Percentiles rank a stretch among this genome's conserved stretches.
phyloP scores from a whole-genome alignment of 495 filamentous ascomycete genomes.

The Astrocystis sublimbata region DNA sequence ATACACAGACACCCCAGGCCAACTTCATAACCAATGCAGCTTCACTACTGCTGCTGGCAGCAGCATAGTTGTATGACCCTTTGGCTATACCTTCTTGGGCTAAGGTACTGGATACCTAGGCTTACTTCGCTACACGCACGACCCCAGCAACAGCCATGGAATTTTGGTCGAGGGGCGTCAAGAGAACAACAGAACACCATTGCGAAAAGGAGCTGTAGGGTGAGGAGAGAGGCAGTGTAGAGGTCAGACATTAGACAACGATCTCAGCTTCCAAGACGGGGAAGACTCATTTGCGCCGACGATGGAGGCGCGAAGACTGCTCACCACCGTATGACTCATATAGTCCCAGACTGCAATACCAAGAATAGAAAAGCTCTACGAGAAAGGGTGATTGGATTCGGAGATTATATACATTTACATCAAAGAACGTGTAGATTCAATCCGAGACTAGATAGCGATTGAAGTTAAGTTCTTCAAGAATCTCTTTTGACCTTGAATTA shows the following conservation, averaged over 20 bases:
- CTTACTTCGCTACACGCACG: too few species aligned
- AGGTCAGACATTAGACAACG: too few species aligned
- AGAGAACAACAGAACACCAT: too few species aligned
- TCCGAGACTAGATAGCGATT: too few species aligned
- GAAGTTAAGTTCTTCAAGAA: too few species aligned
- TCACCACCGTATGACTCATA: conserved; percentile 14
- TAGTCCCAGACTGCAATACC: not conserved
- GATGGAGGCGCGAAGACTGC: not conserved
- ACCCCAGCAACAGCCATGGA: too few species aligned
- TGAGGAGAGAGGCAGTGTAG: too few species aligned
- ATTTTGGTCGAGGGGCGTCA: too few species aligned
- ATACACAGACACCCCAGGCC: not conserved
- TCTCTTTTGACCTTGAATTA: not conserved
- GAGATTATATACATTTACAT: too few species aligned
- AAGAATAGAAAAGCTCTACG: not conserved
- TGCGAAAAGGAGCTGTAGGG: too few species aligned
- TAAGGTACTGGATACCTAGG: too few species aligned
- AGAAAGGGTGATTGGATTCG: not conserved
- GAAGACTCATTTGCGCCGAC: conserved; percentile 2
- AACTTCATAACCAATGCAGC: not conserved
- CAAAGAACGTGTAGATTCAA: too few species aligned
- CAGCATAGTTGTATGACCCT: not conserved
- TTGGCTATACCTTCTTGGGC: not conserved
- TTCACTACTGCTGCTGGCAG: not conserved
- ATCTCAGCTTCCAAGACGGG: not conserved